Conservation (phyloP, 768 basidiomycete species). For the Psilocybe sp. region DNA sequence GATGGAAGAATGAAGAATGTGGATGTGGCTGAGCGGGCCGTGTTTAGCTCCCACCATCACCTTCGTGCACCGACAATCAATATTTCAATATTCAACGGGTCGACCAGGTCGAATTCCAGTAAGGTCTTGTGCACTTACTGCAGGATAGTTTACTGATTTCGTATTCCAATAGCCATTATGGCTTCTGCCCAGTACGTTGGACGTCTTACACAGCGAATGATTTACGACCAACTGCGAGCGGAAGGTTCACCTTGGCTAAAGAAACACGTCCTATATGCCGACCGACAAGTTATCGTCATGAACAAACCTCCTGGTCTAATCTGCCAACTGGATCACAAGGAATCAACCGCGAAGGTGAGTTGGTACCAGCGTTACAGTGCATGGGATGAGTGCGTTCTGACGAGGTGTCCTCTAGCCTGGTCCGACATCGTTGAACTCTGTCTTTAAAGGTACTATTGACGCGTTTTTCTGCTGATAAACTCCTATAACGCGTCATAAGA, state of each 20-base stretch:
- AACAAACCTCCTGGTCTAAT: conserved; percentile 61
- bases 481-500: conserved; percentile 12
- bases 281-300: conserved; percentile 49
- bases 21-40: too few species aligned
- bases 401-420: background rate
- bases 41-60: too few species aligned
- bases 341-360: conserved; percentile 16
- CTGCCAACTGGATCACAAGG: conserved; percentile 41
- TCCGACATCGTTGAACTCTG: conserved; percentile 27
- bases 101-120: too few species aligned
- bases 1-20: too few species aligned
- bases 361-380: conserved; percentile 1
- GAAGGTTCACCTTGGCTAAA: conserved; percentile 19
- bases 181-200: background rate
- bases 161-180: background rate
- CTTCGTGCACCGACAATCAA: too few species aligned
- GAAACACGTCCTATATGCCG: conserved; percentile 44
- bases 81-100: too few species aligned
- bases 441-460: conserved; percentile 29
- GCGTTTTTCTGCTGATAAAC: background rate
- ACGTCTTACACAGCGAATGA: conserved; percentile 7
- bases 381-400: conserved; percentile 5
- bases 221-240: conserved; percentile 7
- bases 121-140: background rate
- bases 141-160: background rate